A percentile compares a stretch with the other conserved stretches of the same genome.
Conservation (phyloP, 306 rosid genomes). For the Prunus persica region Prunus_persica_NCBIv2 NC_034016.1:11190001-11190500, state of each 20-base stretch:
- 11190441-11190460: not conserved
- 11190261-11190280: slow-evolving; percentile 31
- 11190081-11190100: not conserved
- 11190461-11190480: not conserved
- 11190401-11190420: not conserved
- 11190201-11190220: slow-evolving; percentile 22
- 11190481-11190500: not conserved
- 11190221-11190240: slow-evolving; percentile 57
- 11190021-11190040: not conserved
- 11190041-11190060: not conserved
- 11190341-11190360: not conserved
- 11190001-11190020: not conserved
- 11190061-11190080: not conserved
- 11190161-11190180: slow-evolving; percentile 55
- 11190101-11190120: not conserved
- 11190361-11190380: slow-evolving; percentile 38
- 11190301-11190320: not conserved
- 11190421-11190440: not conserved
- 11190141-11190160: slow-evolving; percentile 56
- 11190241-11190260: slow-evolving; percentile 33
- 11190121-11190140: not conserved
- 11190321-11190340: not conserved
- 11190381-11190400: not conserved
- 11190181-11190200: slow-evolving; percentile 47
- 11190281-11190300: slow-evolving; percentile 12